Evolutionary conservation across 2,329 filamentous ascomycete species (phyloP).

Genomic region (Aspergillus sergii): DNA sequence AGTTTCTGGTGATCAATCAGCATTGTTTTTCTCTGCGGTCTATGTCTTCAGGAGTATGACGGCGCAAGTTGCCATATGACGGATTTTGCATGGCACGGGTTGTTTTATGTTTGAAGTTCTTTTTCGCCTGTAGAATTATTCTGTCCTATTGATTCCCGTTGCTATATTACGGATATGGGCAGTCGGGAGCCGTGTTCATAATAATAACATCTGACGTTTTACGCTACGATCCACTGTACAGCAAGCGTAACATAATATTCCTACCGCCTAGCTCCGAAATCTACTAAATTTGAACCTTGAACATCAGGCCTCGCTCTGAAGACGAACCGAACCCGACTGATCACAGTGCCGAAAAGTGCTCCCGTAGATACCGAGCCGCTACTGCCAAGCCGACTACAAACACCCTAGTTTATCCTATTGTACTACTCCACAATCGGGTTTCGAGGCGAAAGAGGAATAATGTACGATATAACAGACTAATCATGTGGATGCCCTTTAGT

Average conservation of each 20-base stretch:
- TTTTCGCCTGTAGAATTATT: slow-evolving; percentile 15
- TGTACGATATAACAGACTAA: neutral
- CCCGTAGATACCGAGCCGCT: neutral
- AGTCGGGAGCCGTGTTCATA: slow-evolving; percentile 8
- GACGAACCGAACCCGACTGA: neutral
- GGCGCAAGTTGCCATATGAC: slow-evolving; percentile 31
- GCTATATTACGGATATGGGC: slow-evolving; percentile 5
- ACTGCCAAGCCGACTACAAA: neutral
- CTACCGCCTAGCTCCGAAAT: neutral
- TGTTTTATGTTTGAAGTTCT: slow-evolving; percentile 14
- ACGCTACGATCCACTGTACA: neutral
- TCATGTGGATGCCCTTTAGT: neutral
- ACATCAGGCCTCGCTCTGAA: neutral
- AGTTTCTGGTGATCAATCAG: slow-evolving; percentile 77
- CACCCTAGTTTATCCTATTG: neutral
- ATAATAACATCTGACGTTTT: slow-evolving; percentile 1
- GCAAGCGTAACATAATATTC: neutral
- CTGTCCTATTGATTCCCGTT: slow-evolving; percentile 7
- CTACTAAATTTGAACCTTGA: neutral
- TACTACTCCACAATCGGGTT: neutral
- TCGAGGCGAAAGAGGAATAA: neutral
- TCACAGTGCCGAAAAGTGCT: neutral
- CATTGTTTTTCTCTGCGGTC: slow-evolving; percentile 11
- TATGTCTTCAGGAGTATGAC: slow-evolving; percentile 24
- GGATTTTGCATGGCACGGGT: slow-evolving; percentile 27